Percentiles rank a stretch among this genome's conserved stretches.
Evolutionary conservation across 1,284 basidiomycete species (phyloP).

Genomic region (Cutaneotrichosporon spelunceum): DNA sequence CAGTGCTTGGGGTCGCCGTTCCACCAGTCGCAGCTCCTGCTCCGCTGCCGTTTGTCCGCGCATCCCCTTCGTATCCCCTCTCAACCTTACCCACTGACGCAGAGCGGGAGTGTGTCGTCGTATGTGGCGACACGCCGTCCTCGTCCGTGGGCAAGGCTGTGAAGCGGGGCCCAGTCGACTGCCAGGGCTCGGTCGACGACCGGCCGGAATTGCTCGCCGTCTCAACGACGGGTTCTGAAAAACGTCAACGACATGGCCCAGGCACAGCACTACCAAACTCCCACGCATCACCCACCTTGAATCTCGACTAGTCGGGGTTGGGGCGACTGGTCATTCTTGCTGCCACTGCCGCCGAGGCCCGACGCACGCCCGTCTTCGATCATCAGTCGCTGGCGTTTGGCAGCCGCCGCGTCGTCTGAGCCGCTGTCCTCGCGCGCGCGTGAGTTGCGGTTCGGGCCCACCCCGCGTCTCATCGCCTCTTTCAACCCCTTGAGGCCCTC

Average conservation of each 20-base stretch:
- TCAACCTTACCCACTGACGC: slow-evolving; percentile 6
- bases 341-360: not conserved
- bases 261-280: not conserved
- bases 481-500: slow-evolving; percentile 46
- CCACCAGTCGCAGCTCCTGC: not conserved
- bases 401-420: slow-evolving; percentile 26
- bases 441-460: slow-evolving; percentile 12
- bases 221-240: slow-evolving; percentile 18
- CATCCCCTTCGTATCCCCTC: not conserved
- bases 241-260: slow-evolving; percentile 3
- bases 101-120: slow-evolving; percentile 17
- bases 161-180: slow-evolving; percentile 36
- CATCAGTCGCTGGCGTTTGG: slow-evolving; percentile 46
- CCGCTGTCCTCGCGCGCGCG: slow-evolving; percentile 32
- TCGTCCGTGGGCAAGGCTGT: slow-evolving; percentile 40
- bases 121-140: slow-evolving; percentile 24
- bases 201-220: slow-evolving; percentile 13
- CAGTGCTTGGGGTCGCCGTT: not conserved
- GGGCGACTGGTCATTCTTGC: slow-evolving; percentile 19
- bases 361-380: slow-evolving; percentile 36
- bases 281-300: slow-evolving; percentile 31
- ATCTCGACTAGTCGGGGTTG: slow-evolving; percentile 37
- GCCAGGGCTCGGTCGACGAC: slow-evolving; percentile 21
- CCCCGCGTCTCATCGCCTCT: slow-evolving; percentile 43
- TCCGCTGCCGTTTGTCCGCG: not conserved